Percentiles rank a stretch among this genome's conserved stretches.
phyloP scores from a whole-genome alignment of 73 alveolate species.

The Effrenium voratum region DNA sequence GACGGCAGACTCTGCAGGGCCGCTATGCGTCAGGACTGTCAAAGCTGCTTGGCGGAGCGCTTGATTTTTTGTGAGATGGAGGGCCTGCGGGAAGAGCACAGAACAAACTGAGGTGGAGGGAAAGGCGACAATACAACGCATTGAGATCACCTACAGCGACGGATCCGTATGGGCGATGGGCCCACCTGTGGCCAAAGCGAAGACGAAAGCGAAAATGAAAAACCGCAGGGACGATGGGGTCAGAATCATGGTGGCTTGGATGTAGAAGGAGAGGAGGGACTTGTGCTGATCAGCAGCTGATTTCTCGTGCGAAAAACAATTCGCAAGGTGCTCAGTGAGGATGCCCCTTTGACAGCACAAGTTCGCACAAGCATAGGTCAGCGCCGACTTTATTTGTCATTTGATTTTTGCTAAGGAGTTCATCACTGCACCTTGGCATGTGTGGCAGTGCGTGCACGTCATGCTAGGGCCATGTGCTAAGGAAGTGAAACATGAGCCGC shows the following conservation, averaged over 20 bases:
- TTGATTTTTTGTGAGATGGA: neutral
- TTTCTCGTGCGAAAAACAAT: neutral
- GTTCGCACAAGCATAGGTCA: too few relatives aligned
- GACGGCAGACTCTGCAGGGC: neutral
- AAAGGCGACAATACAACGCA: slow-evolving; percentile 71
- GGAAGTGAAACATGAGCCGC: slow-evolving; percentile 88
- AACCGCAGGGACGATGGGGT: slow-evolving; percentile 69
- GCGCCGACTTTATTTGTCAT: neutral
- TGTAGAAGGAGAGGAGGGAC: neutral
- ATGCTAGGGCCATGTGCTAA: neutral
- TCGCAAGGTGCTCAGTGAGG: slow-evolving; percentile 42
- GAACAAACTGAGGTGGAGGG: slow-evolving; percentile 47
- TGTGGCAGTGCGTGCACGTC: neutral
- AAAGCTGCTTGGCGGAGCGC: neutral
- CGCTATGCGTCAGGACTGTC: slow-evolving; percentile 20
- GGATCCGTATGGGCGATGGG: slow-evolving; percentile 89
- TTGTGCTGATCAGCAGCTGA: neutral
- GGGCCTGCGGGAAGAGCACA: neutral
- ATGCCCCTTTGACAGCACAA: slow-evolving; percentile 33
- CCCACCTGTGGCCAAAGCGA: slow-evolving; percentile 78
- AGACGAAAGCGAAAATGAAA: slow-evolving; percentile 28
- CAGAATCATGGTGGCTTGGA: slow-evolving; percentile 42
- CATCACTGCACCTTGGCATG: slow-evolving; percentile 6
- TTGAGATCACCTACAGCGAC: slow-evolving; percentile 79
- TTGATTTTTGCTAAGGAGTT: neutral